Base-by-base conservation (phyloP, 2,329 filamentous ascomycete genomes). In the Monosporascus ibericus region DNA sequence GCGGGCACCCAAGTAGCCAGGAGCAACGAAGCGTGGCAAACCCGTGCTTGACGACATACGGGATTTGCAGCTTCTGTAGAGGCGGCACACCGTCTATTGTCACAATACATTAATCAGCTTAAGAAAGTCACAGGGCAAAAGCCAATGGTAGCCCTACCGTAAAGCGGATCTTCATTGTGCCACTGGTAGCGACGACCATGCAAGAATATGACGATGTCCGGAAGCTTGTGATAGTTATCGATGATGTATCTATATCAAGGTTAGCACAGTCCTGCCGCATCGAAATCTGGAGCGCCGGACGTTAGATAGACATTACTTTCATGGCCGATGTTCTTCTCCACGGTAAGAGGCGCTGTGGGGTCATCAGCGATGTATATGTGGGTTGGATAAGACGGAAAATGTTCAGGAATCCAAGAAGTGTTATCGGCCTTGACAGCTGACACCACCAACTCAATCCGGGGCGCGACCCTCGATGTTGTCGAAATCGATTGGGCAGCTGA, bases 1-100 rank as follows among this genome's bases (percentile, higher is more conserved):
- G 47, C 5, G 66, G 60, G 54, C 76, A 79, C 24, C 75, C 75
- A 0, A 74, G 75, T 40, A 71, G 69, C 70, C 69, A 73, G 51
- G 72, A 70, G 55, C 76, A 79, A 44, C 76, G 70, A 48, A 79
- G 69, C 53, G 78, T 78, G 52, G 74, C 72, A 58, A 77, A 79
- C 44, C 76, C 76, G 49, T 74, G 71, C 46, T 66, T 61, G 38
- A 72, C 65, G 18, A 78, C 68, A 39, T 71, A 75, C 34, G 70
- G 62, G n/a, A 71, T 59, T 44, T 67, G 67, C 0, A 77, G 63
- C 15, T 60, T 62, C 49, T 65, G 68, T 53, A 76, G 70, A n/a
- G 70, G 67, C 25, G 65, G 59, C 48, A 73, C 70, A 30, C 72
- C 54, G 11, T 56, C 54, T 56, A n/a, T 6, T 40, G n/a, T 5